Conservation (phyloP, 75 land plant species). For the Chamaecyparis obtusa region DNA sequence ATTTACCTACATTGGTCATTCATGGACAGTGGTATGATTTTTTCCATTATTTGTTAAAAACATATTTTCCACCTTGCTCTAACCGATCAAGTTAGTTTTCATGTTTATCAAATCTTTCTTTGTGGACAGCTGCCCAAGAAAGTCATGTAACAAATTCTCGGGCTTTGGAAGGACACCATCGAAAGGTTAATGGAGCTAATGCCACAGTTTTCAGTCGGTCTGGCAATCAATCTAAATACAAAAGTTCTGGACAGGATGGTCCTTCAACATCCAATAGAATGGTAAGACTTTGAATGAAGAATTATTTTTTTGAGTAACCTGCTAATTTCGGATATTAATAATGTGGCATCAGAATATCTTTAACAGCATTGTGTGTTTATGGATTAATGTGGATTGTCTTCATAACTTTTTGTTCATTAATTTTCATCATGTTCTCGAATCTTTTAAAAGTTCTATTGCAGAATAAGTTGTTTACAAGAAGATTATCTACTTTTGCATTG, state of each 20-base stretch:
- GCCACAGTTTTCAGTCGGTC: background rate
- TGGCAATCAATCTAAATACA: conserved; percentile 3
- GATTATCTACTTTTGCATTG: background rate
- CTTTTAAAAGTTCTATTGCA: background rate
- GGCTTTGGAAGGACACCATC: background rate
- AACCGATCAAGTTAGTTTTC: background rate
- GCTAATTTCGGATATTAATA: background rate
- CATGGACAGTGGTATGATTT: background rate
- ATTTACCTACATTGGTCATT: too few relatives aligned
- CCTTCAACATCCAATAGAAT: conserved; percentile 7
- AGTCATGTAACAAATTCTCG: background rate
- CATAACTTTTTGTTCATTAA: background rate
- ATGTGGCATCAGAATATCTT: background rate
- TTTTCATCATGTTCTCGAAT: background rate
- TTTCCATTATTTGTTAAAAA: too few relatives aligned
- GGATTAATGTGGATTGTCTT: background rate
- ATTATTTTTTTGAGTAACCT: background rate
- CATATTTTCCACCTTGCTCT: background rate
- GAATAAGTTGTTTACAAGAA: background rate
- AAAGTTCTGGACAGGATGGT: conserved; percentile 10
- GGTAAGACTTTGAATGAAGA: background rate
- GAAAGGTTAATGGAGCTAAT: background rate
- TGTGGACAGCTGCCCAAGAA: background rate
- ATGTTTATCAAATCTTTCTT: background rate
- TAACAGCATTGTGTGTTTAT: background rate